These are phyloP conservation scores for Berkeleyomyces basicola DNA, from an alignment of 2,329 filamentous ascomycete genomes.

Conservation along the genomic window DNA sequence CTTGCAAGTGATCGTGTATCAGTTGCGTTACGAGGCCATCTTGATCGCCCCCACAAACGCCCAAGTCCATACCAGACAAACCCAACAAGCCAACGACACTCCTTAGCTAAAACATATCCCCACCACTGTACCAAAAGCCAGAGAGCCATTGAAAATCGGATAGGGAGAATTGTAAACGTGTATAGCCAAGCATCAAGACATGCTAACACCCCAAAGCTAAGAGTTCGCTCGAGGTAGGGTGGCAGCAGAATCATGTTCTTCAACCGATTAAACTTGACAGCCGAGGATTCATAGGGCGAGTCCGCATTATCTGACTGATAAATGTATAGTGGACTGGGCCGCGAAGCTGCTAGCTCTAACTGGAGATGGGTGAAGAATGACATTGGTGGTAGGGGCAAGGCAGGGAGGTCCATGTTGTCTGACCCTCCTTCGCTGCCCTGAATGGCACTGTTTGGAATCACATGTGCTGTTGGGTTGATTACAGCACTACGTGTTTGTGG, in stretches of 20 bases:
- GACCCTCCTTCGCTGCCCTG: background rate
- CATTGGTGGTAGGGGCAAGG: constrained; percentile 48
- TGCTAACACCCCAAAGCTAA: constrained; percentile 76
- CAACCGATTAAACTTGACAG: constrained; percentile 79
- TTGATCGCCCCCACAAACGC: constrained; percentile 49
- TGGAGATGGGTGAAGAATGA: constrained; percentile 49
- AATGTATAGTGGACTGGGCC: constrained; percentile 49
- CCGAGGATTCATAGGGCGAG: constrained; percentile 75
- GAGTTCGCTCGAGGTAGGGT: constrained; percentile 62
- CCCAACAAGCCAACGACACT: constrained; percentile 51
- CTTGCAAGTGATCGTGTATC: background rate
- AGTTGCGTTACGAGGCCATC: background rate
- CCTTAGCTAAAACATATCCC: constrained; percentile 52
- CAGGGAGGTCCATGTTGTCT: constrained; percentile 24
- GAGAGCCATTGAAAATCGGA: constrained; percentile 70
- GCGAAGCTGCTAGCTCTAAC: constrained; percentile 44
- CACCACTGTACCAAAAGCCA: constrained; percentile 66
- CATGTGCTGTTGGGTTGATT: constrained; percentile 23
- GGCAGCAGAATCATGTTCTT: constrained; percentile 78
- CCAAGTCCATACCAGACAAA: constrained; percentile 71
- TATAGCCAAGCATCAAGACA: constrained; percentile 95
- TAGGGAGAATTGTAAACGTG: constrained; percentile 84
- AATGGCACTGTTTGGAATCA: constrained; percentile 16
- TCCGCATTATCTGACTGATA: constrained; percentile 40
- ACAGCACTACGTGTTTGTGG: constrained; percentile 23